Conservation (phyloP, 164 flowering plant species). For the Nelumbo lutea region DNA sequence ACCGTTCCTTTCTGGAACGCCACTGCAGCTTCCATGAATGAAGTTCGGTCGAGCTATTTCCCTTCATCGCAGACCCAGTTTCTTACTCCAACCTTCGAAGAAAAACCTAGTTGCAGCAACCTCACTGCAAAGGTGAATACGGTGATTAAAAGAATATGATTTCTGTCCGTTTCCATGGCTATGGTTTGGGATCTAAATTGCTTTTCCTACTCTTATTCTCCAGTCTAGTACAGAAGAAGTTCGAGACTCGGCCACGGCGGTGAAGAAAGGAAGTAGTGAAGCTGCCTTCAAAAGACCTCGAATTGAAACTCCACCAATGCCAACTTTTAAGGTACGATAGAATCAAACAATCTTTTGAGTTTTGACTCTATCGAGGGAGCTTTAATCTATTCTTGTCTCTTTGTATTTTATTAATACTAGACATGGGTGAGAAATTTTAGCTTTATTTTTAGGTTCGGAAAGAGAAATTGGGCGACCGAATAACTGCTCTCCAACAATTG, state of each 20-base stretch:
- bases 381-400: neutral
- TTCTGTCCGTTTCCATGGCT: neutral
- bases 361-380: slow-evolving; percentile 1
- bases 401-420: slow-evolving; percentile 1
- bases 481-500: slow-evolving; percentile 98
- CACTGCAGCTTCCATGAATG: slow-evolving; percentile 26
- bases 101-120: slow-evolving; percentile 18
- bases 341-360: neutral
- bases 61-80: slow-evolving; percentile 26
- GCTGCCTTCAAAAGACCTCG: slow-evolving; percentile 59
- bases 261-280: slow-evolving; percentile 44
- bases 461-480: slow-evolving; percentile 99
- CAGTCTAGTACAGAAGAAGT: slow-evolving; percentile 31
- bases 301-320: slow-evolving; percentile 62
- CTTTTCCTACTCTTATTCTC: neutral
- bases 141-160: neutral
- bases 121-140: slow-evolving; percentile 34
- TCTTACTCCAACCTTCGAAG: slow-evolving; percentile 18
- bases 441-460: slow-evolving; percentile 61
- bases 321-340: slow-evolving; percentile 73
- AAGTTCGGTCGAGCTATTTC: slow-evolving; percentile 26
- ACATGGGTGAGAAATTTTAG: slow-evolving; percentile 11
- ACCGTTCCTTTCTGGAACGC: slow-evolving; percentile 70
- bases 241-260: slow-evolving; percentile 31
- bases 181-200: slow-evolving; percentile 8